Base-by-base conservation (phyloP, 139 green algal species). In the Chlorella vulgaris region DNA sequence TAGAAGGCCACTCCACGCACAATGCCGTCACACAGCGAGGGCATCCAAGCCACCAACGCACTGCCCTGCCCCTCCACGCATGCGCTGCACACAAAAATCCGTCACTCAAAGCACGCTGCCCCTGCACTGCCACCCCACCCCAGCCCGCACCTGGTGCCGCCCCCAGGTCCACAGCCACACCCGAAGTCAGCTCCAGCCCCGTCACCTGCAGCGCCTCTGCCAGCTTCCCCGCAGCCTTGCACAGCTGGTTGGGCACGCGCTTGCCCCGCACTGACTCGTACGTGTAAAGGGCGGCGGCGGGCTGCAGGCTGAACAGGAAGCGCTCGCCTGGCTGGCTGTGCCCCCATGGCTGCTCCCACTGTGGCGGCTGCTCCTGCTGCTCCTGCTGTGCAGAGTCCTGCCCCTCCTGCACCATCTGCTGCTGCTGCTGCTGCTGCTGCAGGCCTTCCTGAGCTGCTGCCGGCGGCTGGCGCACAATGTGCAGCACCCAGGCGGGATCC, bases 301-400 rank as follows among this genome's bases (percentile, higher is more conserved):
- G 73, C 73, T 79, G 73, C 53, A 79, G 73, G 73, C 73, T 79
- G 53, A 50, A 79, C 35, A 79, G 24, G 22, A 53, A 53, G 33
- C 70, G 70, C 43, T 63, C 28, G 26, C 0, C 4, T 43, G 38
- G 36, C 24, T 68, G 13, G 28, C 38, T 42, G 42, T 66, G 26
- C 47, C 3, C 26, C 21, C 35, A 21, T 47, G 6, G 47, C 33
- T 51, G 50, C 43, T 47, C 7, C 36, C 31, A 22, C 8, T 50
- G 65, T 40, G 29, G 42, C 69, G 61, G 69, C 42, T 42, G 42
- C 42, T 76, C 35, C 19, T 50, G 35, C 65, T 73, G 65, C 65
- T 73, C 13, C 10, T 58, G 47, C n/a, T 65, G 15, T n/a, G 55
- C 55, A 8, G 28, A 35, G 19, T 73, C 29, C 65, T 47, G 63